A percentile compares a stretch with the other conserved stretches of the same genome.
Conservation (phyloP, 164 flowering plant genomes). For the Vitis amurensis region DNA sequence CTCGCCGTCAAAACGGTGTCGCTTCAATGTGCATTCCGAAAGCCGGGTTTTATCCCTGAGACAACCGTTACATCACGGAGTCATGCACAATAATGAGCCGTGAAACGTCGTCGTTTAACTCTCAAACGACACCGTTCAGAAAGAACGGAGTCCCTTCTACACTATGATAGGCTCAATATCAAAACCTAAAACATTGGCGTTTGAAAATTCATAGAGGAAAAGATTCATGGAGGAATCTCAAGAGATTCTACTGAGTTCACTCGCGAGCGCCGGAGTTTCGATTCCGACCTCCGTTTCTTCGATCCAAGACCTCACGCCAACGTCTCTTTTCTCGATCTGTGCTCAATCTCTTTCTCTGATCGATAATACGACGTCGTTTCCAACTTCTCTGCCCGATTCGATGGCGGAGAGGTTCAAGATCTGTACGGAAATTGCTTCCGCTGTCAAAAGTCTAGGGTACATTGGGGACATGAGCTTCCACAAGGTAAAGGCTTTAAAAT, state of each 20-base stretch:
- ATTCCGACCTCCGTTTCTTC: conserved; percentile 49
- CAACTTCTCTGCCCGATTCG: conserved; percentile 47
- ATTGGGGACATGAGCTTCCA: conserved; percentile 63
- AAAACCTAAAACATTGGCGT: too few species aligned
- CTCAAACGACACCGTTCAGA: too few species aligned
- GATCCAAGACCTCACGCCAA: conserved; percentile 42
- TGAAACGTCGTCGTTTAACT: too few species aligned
- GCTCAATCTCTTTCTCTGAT: conserved; percentile 52
- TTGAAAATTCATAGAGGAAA: not conserved
- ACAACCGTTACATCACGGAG: too few species aligned
- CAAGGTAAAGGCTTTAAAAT: conserved; percentile 38
- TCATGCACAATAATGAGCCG: too few species aligned
- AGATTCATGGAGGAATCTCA: conserved; percentile 58
- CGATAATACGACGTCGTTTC: conserved; percentile 33
- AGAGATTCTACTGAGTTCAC: conserved; percentile 50
- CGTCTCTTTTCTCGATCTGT: conserved; percentile 53
- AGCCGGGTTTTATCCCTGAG: too few species aligned
- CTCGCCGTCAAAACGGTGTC: too few species aligned
- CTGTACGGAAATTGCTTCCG: conserved; percentile 57
- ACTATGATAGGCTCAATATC: too few species aligned
- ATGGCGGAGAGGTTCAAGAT: conserved; percentile 54
- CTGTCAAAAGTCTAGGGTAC: conserved; percentile 52
- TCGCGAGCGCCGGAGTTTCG: conserved; percentile 43
- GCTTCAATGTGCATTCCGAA: too few species aligned
- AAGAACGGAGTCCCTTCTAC: too few species aligned